Evolutionary conservation across 176 grass and related monocot genomes (phyloP), one percentile per base, ranked within the genome.

Genomic region (Ensete ventricosum): DNA sequence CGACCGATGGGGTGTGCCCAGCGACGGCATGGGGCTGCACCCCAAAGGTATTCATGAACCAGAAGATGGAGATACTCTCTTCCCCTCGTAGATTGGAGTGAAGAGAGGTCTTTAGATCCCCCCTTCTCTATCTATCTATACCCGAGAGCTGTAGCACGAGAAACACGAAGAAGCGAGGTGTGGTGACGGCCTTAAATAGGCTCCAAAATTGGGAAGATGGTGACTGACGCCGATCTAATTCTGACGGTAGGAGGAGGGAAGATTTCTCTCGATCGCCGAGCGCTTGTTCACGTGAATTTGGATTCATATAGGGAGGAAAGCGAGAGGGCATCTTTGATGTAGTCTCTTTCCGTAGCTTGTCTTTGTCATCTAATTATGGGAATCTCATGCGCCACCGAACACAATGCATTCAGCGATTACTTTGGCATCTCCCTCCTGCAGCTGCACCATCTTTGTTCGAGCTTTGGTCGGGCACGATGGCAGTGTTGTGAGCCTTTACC

Each of bases 1-100:
- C 10, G 58, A 76, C 74, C 74, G 1, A 9, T 51, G 74, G 11
- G 19, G 73, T 76, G 73, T 57, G 63, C 73, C 73, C 29, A 12
- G 9, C 43, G 19, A 53, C 4, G 1, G 9, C 1, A 23, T 52
- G 13, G 2, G 48, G 27, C 19, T 49, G 73, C 73, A 76, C 74
- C 57, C 17, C 6, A 76, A 63, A 50, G 58, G 74, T 21, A 63
- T 76, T 76, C 58, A 76, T 25, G 74, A 76, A 76, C 74, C 74
- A 76, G 58, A 27, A 76, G 74, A 29, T 3, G 74, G 17, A 24
- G 19, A 8, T 22, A n/a, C 74, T 57, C 27, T 49, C 74, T 76
- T 22, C 27, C 55, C 74, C 74, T 49, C 74, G 55, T 64, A 11
- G 8, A 4, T 76, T 76, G 74, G 74, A 76, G 51, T 10, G 74